Conservation (phyloP, 106 monocot species). For the Phalaenopsis equestris region DNA sequence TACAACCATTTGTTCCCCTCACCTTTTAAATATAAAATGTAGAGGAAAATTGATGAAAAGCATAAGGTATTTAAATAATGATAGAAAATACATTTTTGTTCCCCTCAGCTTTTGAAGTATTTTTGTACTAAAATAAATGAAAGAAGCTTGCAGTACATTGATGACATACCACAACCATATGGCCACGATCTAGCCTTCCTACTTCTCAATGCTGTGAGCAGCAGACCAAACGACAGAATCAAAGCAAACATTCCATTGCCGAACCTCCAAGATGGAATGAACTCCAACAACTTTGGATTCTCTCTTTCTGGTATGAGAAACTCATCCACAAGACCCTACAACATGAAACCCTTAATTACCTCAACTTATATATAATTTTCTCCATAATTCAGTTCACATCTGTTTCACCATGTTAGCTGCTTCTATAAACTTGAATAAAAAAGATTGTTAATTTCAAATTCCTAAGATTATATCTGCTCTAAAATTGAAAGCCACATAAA, state of each 20-base stretch:
- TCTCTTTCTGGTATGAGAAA: conserved; percentile 66
- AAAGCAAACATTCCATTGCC: conserved; percentile 87
- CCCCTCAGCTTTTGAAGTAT: neutral
- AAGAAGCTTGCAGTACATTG: neutral
- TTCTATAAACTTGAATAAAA: no score
- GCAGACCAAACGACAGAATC: conserved; percentile 77
- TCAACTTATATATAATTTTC: no score
- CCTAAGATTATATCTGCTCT: no score
- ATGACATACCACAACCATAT: conserved; percentile 60
- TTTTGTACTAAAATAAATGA: neutral
- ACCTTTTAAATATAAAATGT: no score
- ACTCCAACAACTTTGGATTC: conserved; percentile 38
- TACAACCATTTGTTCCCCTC: conserved; percentile 1
- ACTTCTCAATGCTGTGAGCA: conserved; percentile 63
- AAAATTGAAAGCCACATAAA: no score
- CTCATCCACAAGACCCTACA: conserved; percentile 73
- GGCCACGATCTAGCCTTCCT: conserved; percentile 81
- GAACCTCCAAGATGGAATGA: conserved; percentile 58
- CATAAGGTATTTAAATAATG: no score
- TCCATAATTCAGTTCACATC: no score
- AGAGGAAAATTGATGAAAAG: no score
- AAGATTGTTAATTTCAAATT: no score
- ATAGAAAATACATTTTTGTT: no score
- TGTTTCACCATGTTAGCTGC: no score
- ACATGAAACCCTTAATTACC: neutral